Conservation (phyloP, 768 basidiomycete species). For the Hygrophorus russula region DNA sequence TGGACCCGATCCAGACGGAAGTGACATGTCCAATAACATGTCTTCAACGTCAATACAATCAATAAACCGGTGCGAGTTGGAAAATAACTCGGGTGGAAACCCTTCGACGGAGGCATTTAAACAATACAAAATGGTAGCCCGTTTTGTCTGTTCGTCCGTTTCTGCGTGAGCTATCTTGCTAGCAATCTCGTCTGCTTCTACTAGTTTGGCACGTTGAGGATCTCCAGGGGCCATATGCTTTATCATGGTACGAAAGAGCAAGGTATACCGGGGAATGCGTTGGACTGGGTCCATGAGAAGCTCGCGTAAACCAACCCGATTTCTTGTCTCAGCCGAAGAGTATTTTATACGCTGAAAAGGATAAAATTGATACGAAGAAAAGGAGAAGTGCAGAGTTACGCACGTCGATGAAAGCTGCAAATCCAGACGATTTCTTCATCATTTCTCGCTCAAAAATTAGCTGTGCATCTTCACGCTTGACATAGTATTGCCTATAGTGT, state of each 20-base stretch:
- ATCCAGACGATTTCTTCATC: slow-evolving; percentile 69
- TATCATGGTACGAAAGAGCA: slow-evolving; percentile 87
- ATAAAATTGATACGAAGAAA: slow-evolving; percentile 6
- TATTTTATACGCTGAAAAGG: slow-evolving; percentile 72
- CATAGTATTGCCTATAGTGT: slow-evolving; percentile 84
- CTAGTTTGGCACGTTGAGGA: slow-evolving; percentile 63
- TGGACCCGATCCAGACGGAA: slow-evolving; percentile 30
- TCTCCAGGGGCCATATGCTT: slow-evolving; percentile 78
- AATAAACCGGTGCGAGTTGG: slow-evolving; percentile 76
- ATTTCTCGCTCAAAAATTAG: slow-evolving; percentile 76
- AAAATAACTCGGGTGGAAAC: slow-evolving; percentile 87
- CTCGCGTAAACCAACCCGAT: slow-evolving; percentile 82
- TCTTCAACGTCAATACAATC: slow-evolving; percentile 95
- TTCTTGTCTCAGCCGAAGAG: slow-evolving; percentile 57
- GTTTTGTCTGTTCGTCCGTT: slow-evolving; percentile 83
- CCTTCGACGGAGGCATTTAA: slow-evolving; percentile 77
- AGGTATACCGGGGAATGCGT: slow-evolving; percentile 87
- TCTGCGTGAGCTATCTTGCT: slow-evolving; percentile 87
- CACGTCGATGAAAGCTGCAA: slow-evolving; percentile 83
- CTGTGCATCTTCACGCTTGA: slow-evolving; percentile 89
- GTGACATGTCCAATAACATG: slow-evolving; percentile 37
- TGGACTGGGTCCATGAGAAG: slow-evolving; percentile 96
- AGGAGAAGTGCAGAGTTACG: slow-evolving; percentile 17
- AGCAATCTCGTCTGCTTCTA: slow-evolving; percentile 80
- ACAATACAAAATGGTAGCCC: slow-evolving; percentile 82